Percentiles rank a stretch among this genome's conserved stretches.
Evolutionary conservation across 176 grass and related monocot species (phyloP).

Genomic region (Hordeum marinum): DNA sequence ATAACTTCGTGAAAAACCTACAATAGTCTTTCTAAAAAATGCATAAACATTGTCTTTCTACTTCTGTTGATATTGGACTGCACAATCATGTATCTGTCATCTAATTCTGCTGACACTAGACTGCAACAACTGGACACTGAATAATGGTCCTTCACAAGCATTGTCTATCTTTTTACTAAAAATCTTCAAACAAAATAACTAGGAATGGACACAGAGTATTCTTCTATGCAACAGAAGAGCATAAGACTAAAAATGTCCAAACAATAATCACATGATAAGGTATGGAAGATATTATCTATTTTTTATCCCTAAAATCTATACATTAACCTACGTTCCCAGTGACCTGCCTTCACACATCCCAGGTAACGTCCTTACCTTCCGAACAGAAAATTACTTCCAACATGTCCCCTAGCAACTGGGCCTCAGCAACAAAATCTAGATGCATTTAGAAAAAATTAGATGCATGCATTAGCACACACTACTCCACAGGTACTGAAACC

Average conservation of each 20-base stretch:
- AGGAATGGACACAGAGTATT: neutral
- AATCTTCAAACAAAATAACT: neutral
- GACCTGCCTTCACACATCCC: neutral
- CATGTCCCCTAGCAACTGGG: slow-evolving; percentile 28
- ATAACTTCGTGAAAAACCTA: neutral
- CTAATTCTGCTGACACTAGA: neutral
- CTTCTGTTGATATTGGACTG: neutral
- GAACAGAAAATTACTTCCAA: slow-evolving; percentile 30
- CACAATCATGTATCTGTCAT: neutral
- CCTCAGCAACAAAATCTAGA: slow-evolving; percentile 28
- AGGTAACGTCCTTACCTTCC: slow-evolving; percentile 22
- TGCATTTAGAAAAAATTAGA: slow-evolving; percentile 24
- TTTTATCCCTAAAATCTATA: neutral
- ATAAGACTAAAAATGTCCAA: neutral
- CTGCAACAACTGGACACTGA: neutral
- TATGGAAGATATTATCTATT: no score
- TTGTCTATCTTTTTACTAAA: neutral
- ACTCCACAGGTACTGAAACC: slow-evolving; percentile 16
- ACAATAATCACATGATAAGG: no score
- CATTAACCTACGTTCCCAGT: neutral
- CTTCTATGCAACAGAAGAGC: neutral
- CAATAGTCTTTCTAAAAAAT: neutral
- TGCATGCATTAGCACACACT: slow-evolving; percentile 40
- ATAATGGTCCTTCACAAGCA: neutral
- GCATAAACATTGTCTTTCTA: neutral